phyloP scores from a whole-genome alignment of 2,329 filamentous ascomycete genomes.

The Stachybotrys elegans region DNA sequence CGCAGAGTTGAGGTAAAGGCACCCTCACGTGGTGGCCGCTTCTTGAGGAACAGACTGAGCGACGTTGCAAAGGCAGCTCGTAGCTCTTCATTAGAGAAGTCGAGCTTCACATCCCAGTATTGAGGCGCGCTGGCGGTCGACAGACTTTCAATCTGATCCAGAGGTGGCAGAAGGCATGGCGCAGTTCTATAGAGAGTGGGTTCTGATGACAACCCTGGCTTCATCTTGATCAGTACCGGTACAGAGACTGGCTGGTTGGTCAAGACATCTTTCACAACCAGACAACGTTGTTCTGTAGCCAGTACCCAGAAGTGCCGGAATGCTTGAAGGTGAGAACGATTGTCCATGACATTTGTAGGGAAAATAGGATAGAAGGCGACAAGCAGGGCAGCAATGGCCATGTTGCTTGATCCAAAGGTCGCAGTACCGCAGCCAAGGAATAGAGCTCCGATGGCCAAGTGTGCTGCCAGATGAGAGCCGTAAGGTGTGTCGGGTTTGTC shows the following conservation, averaged over 20 bases:
- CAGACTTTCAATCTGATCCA: conserved; percentile 57
- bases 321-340: conserved; percentile 89
- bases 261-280: conserved; percentile 82
- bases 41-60: conserved; percentile 70
- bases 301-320: conserved; percentile 97
- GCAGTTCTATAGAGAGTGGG: conserved; percentile 39
- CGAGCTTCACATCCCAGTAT: conserved; percentile 78
- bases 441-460: conserved; percentile 84
- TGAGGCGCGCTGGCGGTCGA: conserved; percentile 55
- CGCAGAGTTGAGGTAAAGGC: conserved; percentile 71
- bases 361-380: conserved; percentile 94
- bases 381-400: conserved; percentile 80
- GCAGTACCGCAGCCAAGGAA: conserved; percentile 91
- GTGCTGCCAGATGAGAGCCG: conserved; percentile 87
- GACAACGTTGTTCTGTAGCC: conserved; percentile 81
- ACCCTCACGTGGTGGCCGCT: conserved; percentile 62
- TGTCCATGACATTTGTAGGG: conserved; percentile 84
- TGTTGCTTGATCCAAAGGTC: conserved; percentile 83
- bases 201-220: conserved; percentile 31
- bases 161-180: conserved; percentile 58
- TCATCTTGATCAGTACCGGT: conserved; percentile 62
- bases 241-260: conserved; percentile 75
- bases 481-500: conserved; percentile 82
- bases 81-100: conserved; percentile 64
- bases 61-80: conserved; percentile 56